Base-by-base conservation (phyloP, 1,284 basidiomycete genomes). In the Rhodotorula glutinis region DNA sequence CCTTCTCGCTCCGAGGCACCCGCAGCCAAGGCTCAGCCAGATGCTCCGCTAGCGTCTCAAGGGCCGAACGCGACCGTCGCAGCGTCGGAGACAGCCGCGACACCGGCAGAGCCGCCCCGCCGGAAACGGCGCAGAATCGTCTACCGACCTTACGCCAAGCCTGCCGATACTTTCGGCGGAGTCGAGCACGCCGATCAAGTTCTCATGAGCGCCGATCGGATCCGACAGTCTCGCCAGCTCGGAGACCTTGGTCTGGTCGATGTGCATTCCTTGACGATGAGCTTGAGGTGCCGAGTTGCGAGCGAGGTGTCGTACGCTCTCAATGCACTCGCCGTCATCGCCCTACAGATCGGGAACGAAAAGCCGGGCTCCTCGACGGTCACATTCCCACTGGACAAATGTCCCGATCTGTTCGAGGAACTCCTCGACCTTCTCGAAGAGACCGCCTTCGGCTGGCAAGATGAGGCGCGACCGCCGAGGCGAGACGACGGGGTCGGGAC, bases 281-380 rank as follows among this genome's bases (percentile, higher is more conserved):
- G 91, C 41, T 80, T 98, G 59, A 87, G 92, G 47, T 95, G 91
- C 44, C 83, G 94, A 47, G 80, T 98, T 51, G 85, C 88, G 4
- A 83, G 84, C 53, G 94, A 98, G 77, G 81, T 96, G 53, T 87
- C 91, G 5, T 98, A 95, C 77, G 91, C 90, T 7, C 81, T 98
- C 73, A 92, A 92, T 33, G 91, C 91, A 2, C 83, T 98, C 72
- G 87, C 88, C n/a, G 82, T 97, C 75, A 81, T 98, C 63, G 88
- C 89, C 5, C 87, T 61, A 27, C 57, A 27, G 74, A 77, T 38
- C 70, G 76, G 77, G 81, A 43, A 30, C 44, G 59, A 60, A 11
- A 19, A 14, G 14, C 44, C 38, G 19, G 85, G 67, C 82, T 73
- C 76, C 38, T 71, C 85, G 2, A 87, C 87, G 4, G 88, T 95